Percentiles rank a stretch among this genome's conserved stretches.
Conservation (phyloP, 805 yeast species). For the Spathaspora gorwiae region DNA sequence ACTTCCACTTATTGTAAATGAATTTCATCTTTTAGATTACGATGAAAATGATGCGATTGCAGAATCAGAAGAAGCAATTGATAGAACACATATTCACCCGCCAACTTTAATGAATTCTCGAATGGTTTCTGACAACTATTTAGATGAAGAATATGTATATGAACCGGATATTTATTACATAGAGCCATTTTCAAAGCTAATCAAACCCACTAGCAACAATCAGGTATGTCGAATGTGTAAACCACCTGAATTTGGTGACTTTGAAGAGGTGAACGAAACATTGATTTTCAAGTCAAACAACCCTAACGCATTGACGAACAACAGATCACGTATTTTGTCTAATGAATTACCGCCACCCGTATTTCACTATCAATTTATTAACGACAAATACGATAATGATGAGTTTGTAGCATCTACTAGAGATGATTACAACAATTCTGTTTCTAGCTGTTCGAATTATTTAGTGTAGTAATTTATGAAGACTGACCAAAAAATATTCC, state of each 20-base stretch:
- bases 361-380: not conserved
- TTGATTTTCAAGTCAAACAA: conserved; percentile 9
- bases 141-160: conserved; percentile 7
- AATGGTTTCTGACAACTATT: conserved; percentile 12
- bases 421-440: not conserved
- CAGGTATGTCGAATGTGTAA: not conserved
- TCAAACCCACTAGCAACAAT: not conserved
- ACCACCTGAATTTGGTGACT: not conserved
- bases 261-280: not conserved
- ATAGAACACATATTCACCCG: not conserved
- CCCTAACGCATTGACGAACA: conserved; percentile 13
- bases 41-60: conserved; percentile 8
- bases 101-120: conserved; percentile 1
- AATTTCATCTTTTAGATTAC: not conserved
- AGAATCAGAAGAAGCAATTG: conserved; percentile 6
- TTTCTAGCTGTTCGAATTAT: not conserved
- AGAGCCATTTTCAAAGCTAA: not conserved
- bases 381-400: not conserved
- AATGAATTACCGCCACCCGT: conserved; percentile 5
- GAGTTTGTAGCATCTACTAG: not conserved
- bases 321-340: conserved; percentile 9
- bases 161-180: not conserved
- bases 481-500: too few species aligned
- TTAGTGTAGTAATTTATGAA: too few species aligned
- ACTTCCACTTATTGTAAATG: conserved; percentile 4